Conservation (phyloP, 2,329 filamentous ascomycete species). For the Boeremia lycopersici region DNA sequence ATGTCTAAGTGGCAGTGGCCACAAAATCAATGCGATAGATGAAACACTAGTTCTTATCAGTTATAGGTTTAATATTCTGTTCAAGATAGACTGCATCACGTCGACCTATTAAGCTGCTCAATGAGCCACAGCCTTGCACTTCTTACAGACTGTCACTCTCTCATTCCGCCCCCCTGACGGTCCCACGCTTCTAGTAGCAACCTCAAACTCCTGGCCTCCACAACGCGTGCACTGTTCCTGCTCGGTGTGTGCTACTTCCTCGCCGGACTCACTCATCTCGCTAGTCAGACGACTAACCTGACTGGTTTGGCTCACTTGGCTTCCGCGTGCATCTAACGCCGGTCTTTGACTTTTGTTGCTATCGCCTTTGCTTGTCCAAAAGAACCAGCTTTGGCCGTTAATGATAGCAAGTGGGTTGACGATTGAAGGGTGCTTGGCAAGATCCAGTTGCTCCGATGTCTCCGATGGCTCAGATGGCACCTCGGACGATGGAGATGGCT, state of each 20-base stretch:
- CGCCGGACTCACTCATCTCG: slow-evolving; percentile 45
- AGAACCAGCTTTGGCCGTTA: slow-evolving; percentile 59
- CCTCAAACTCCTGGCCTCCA: slow-evolving; percentile 66
- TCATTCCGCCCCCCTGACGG: slow-evolving; percentile 27
- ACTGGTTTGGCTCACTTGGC: slow-evolving; percentile 60
- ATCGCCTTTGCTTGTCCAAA: slow-evolving; percentile 48
- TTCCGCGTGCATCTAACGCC: slow-evolving; percentile 48
- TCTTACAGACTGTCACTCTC: slow-evolving; percentile 66
- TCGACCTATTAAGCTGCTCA: neutral
- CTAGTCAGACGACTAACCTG: slow-evolving; percentile 62
- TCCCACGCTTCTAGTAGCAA: slow-evolving; percentile 57
- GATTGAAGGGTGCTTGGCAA: slow-evolving; percentile 2
- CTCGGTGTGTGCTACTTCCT: slow-evolving; percentile 21
- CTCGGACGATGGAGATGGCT: too few species aligned
- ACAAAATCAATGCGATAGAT: too few species aligned
- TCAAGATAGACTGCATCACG: too few species aligned
- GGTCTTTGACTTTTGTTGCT: slow-evolving; percentile 21
- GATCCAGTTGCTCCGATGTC: neutral
- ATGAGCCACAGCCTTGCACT: slow-evolving; percentile 49
- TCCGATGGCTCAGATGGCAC: neutral
- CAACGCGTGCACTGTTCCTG: slow-evolving; percentile 60
- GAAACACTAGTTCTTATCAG: too few species aligned
- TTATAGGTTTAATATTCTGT: too few species aligned
- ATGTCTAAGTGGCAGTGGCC: too few species aligned
- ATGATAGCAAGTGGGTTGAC: slow-evolving; percentile 56